Percentiles rank a stretch among this genome's conserved stretches.
phyloP scores from a whole-genome alignment of 139 green algal species.

The Volvox reticuliferus region DNA sequence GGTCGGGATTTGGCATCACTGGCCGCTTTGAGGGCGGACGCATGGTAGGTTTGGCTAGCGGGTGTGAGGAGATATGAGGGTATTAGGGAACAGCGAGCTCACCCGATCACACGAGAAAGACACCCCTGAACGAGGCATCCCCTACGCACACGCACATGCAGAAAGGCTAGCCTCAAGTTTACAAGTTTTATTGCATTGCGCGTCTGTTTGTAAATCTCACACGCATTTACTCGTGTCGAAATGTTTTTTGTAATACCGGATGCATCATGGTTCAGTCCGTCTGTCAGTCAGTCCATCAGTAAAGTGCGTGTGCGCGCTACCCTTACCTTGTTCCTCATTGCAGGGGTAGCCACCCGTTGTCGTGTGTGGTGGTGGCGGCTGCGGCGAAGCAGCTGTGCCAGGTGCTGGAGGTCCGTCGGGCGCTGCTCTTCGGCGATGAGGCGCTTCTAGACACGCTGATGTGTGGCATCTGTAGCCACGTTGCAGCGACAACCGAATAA shows the following conservation, averaged over 20 bases:
- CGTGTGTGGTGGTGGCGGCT: conserved; percentile 45
- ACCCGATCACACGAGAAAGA: no score
- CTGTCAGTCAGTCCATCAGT: not conserved
- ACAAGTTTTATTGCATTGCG: no score
- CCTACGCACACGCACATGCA: no score
- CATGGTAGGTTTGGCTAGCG: conserved; percentile 5
- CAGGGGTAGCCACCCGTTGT: conserved; percentile 46
- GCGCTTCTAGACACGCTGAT: conserved; percentile 20
- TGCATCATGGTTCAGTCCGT: no score
- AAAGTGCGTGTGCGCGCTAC: not conserved
- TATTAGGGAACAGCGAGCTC: not conserved
- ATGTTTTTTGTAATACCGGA: no score
- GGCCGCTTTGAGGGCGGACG: conserved; percentile 19
- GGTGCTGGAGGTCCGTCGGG: conserved; percentile 38
- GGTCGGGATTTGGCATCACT: conserved; percentile 22
- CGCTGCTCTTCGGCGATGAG: conserved; percentile 25
- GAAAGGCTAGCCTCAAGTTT: no score
- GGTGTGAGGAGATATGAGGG: no score
- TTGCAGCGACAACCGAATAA: not conserved
- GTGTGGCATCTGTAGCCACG: not conserved
- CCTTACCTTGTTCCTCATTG: not conserved
- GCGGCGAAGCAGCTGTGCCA: conserved; percentile 38
- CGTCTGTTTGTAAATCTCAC: no score
- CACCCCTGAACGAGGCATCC: no score
- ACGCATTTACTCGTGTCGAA: no score